These are phyloP conservation scores for Coemansia sp. DNA, from an alignment of 192 early-diverging fungal genomes.

Conservation along the genomic window DNA sequence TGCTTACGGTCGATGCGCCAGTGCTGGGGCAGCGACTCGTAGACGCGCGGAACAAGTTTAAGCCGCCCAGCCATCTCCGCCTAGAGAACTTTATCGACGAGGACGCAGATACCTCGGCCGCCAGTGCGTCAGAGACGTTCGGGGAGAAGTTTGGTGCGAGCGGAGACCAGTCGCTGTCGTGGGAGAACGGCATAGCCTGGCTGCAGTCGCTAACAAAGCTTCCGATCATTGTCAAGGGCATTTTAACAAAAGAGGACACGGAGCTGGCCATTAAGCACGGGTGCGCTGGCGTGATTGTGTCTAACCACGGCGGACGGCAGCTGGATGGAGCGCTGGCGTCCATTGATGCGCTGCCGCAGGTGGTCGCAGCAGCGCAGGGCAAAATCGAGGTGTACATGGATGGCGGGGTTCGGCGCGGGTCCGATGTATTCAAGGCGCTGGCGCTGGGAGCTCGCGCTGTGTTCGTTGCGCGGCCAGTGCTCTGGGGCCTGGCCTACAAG, in stretches of 20 bases:
- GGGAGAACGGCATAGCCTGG: conserved; percentile 88
- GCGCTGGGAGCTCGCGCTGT: conserved; percentile 90
- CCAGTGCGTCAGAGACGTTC: conserved; percentile 43
- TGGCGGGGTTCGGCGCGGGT: conserved; percentile 89
- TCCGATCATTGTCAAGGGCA: conserved; percentile 93
- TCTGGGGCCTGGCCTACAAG: conserved; percentile 88
- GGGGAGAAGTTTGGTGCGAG: conserved; percentile 51
- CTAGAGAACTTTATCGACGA: conserved; percentile 67
- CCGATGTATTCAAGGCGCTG: conserved; percentile 96
- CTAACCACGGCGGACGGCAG: conserved; percentile 98
- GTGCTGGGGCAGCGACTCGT: conserved; percentile 60
- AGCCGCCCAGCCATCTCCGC: conserved; percentile 62
- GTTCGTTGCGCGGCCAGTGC: conserved; percentile 60
- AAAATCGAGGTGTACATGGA: conserved; percentile 91
- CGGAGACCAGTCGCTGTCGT: conserved; percentile 77
- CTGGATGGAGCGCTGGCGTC: conserved; percentile 79
- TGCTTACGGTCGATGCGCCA: conserved; percentile 65
- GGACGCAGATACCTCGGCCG: background rate
- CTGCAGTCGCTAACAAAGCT: conserved; percentile 80
- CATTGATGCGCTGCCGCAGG: conserved; percentile 90
- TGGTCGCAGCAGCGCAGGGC: conserved; percentile 71
- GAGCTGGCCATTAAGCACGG: conserved; percentile 78
- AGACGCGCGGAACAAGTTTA: conserved; percentile 63
- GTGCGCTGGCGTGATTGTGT: conserved; percentile 84
- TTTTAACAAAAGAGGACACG: conserved; percentile 91